A percentile compares a stretch with the other conserved stretches of the same genome.
Conservation (phyloP, 176 grass and related monocot genomes). For the Oryza officinalis region DNA sequence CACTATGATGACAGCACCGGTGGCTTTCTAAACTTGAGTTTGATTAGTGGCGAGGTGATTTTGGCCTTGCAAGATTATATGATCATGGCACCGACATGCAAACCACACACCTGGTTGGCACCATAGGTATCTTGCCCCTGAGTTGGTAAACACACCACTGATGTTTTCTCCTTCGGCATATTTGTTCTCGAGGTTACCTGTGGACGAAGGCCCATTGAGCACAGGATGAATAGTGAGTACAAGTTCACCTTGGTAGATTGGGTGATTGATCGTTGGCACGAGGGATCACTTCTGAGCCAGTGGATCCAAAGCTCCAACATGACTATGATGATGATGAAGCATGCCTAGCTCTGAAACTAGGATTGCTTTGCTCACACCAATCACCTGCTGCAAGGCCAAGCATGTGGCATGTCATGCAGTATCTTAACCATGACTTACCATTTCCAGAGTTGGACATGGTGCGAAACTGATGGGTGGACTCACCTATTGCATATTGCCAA, state of each 20-base stretch:
- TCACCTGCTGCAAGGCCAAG: slow-evolving; percentile 1
- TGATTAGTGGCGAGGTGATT: too few relatives aligned
- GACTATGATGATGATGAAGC: slow-evolving; percentile 9
- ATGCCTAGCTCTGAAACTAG: slow-evolving; percentile 43
- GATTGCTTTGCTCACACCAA: slow-evolving; percentile 36
- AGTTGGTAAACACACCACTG: neutral
- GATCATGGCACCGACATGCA: too few relatives aligned
- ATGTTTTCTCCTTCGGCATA: slow-evolving; percentile 20
- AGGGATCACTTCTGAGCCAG: neutral
- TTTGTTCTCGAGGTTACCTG: slow-evolving; percentile 38
- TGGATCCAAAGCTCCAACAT: slow-evolving; percentile 7
- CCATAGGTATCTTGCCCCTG: neutral
- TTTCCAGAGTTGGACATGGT: too few relatives aligned
- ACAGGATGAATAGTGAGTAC: too few relatives aligned
- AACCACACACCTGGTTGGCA: too few relatives aligned
- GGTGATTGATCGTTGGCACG: slow-evolving; percentile 7
- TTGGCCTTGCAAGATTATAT: too few relatives aligned
- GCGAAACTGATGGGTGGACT: too few relatives aligned
- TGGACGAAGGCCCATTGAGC: neutral
- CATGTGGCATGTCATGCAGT: slow-evolving; percentile 2
- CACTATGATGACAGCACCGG: too few relatives aligned
- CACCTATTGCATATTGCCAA: too few relatives aligned
- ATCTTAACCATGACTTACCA: too few relatives aligned
- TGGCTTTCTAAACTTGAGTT: too few relatives aligned
- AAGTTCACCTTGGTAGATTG: neutral